Evolutionary conservation across 129 eudicot species (phyloP), one percentile per base, ranked within the genome.

Genomic region (Gnaphalium uliginosum): DNA sequence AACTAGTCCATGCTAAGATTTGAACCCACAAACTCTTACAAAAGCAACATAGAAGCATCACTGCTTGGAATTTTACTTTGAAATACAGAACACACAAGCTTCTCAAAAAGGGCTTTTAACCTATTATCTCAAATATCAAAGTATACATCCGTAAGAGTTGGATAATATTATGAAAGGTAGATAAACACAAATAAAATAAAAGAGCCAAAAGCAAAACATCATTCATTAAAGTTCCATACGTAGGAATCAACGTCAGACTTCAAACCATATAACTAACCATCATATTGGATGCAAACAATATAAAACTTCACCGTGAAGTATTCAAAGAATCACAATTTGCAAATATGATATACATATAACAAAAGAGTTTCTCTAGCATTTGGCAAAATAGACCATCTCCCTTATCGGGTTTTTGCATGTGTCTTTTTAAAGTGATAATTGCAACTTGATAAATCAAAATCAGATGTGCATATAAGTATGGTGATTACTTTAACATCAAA

Each of bases 401-500:
- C 21, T 50, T 50, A 19, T 53, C 9, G 9, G 61, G 61, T 21
- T 2, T 56, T 6, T 6, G 61, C 61, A 56, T 56, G 0, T 56
- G 61, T 22, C 5, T 19, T 56, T 56, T 56, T 4, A 56, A n/a
- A 21, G 14, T 6, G 25, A 56, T 19, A 0, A 56, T 56, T 56
- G 61, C 61, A 21, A n/a, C 11, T n/a, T 56, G 4, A 66, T 19
- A 46, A 46, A 39, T 39, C 46, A 39, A 46, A 46, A 46, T 46
- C n/a, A 46, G 5, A 46, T 46, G 5, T 13, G n/a, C 53, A 46
- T 46, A 46, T 46, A 14, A 46, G 6, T 14, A 46, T 2, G 53
- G 53, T 46, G 30, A 72, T 71, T 17, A 17, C 50, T 70, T 68
- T 70, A 23, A 50, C 56, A 35, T 37, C 15, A 70, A 17, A 51